Conservation (phyloP, 1,284 basidiomycete species). For the Fomitopsis schrenkii region DNA sequence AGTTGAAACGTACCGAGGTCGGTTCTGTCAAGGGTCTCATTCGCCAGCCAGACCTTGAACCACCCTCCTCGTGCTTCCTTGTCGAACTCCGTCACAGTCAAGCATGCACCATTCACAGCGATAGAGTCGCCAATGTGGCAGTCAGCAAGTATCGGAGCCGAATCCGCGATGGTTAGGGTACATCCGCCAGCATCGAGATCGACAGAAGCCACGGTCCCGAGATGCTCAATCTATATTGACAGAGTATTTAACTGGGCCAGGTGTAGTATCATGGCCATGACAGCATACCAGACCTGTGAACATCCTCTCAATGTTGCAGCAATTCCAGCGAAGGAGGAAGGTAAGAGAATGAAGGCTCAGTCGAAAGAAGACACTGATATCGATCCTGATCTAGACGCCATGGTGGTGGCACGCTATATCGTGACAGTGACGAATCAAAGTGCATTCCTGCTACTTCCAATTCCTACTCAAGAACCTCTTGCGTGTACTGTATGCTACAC, state of each 20-base stretch:
- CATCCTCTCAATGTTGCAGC: slow-evolving; percentile 31
- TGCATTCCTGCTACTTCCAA: too few relatives aligned
- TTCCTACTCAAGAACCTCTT: too few relatives aligned
- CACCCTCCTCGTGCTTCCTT: slow-evolving; percentile 56
- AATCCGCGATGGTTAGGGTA: slow-evolving; percentile 77
- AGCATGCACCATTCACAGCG: slow-evolving; percentile 75
- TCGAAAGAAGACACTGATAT: too few relatives aligned
- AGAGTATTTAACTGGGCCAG: neutral
- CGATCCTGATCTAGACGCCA: too few relatives aligned
- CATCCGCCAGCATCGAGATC: slow-evolving; percentile 70
- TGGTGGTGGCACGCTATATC: too few relatives aligned
- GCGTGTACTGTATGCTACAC: too few relatives aligned
- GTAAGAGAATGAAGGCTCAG: too few relatives aligned
- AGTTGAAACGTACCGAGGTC: slow-evolving; percentile 70
- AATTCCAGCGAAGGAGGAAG: too few relatives aligned
- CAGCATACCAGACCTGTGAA: slow-evolving; percentile 67
- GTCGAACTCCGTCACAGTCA: slow-evolving; percentile 89
- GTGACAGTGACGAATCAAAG: too few relatives aligned
- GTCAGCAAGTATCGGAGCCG: slow-evolving; percentile 80
- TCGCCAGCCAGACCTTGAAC: slow-evolving; percentile 95
- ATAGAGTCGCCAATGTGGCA: slow-evolving; percentile 96
- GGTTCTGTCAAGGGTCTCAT: slow-evolving; percentile 90
- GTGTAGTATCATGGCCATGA: too few relatives aligned
- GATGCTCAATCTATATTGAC: slow-evolving; percentile 67
- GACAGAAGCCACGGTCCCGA: slow-evolving; percentile 70